Evolutionary conservation across 495 filamentous ascomycete species (phyloP), one percentile per base, ranked within the genome.

Genomic region (Penicillium macrosclerotiorum): DNA sequence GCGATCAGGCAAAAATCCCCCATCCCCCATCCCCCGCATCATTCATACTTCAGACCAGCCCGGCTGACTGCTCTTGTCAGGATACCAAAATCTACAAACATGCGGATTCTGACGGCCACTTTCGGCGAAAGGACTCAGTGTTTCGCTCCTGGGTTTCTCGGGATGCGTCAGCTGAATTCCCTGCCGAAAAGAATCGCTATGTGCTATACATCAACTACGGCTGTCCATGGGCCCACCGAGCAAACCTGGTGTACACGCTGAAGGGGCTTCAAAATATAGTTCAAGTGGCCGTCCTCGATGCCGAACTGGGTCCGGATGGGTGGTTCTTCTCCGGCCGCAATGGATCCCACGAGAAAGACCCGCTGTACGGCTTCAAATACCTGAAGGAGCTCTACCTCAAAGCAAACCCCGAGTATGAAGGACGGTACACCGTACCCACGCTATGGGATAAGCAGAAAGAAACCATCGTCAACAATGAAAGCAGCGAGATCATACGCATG

Each of bases 181-280:
- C 88, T 0, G 71, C 89, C 11, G 86, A 89, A 57, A 80, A 79
- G 56, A 80, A 78, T 44, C 77, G 89, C 44, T 94, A 93, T 58
- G 86, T 89, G 42, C 77, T 94, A 42, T 95, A 89, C 63, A 74
- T 92, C 54, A 78, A 80, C 34, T 72, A 70, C 5, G 86, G 85
- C 40, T 95, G 89, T 60, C 89, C 89, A 0, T 95, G 89, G 89
- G 89, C 89, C 0, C 87, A 84, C 44, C 81, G 90, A 13, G 82
- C 86, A 0, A 79, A 90, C 16, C 81, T 94, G 40, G 82, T 82
- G 1, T 78, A 84, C 42, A 72, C 80, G n/a, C 75, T 95, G 40
- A 95, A 94, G 65, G 88, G 88, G 5, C 75, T 94, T 0, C 80
- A 89, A 42, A 68, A 79, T 17, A 72, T 90, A 25, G 81, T 95